phyloP scores from a whole-genome alignment of 2,329 filamentous ascomycete species.

The Canariomyces notabilis region DNA sequence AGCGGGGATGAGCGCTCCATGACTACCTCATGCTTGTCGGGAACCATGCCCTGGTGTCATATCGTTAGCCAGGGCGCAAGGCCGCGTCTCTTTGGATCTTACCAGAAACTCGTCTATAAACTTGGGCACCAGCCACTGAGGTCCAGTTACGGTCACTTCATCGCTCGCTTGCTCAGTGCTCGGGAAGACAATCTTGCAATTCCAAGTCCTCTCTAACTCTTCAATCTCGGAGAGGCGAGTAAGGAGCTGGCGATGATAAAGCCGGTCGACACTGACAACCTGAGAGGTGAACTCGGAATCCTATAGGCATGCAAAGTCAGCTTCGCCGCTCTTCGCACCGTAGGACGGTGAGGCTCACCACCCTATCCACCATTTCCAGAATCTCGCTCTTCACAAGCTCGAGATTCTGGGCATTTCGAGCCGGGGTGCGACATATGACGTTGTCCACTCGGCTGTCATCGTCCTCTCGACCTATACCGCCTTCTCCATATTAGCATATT shows the following conservation, averaged over 20 bases:
- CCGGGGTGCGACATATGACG: slow-evolving; percentile 95
- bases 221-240: slow-evolving; percentile 84
- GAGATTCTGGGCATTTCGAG: slow-evolving; percentile 91
- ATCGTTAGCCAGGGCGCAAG: slow-evolving; percentile 7
- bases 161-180: slow-evolving; percentile 97
- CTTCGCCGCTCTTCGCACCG: too few species aligned
- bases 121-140: slow-evolving; percentile 96
- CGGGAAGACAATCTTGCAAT: slow-evolving; percentile 98
- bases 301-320: slow-evolving; percentile 41
- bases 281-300: slow-evolving; percentile 97
- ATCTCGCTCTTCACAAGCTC: slow-evolving; percentile 99
- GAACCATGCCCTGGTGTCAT: slow-evolving; percentile 74
- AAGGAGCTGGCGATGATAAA: slow-evolving; percentile 93
- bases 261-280: slow-evolving; percentile 84
- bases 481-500: slow-evolving; percentile 29
- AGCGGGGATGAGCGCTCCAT: slow-evolving; percentile 72
- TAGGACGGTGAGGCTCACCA: too few species aligned
- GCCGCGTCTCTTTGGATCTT: slow-evolving; percentile 28
- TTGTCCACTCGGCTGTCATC: slow-evolving; percentile 99
- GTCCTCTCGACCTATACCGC: slow-evolving; percentile 85
- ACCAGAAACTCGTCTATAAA: slow-evolving; percentile 92
- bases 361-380: slow-evolving; percentile 98
- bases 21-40: slow-evolving; percentile 88
- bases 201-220: slow-evolving; percentile 96
- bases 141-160: slow-evolving; percentile 89